Conservation (phyloP, 139 green algal genomes). For the Ulvella scutata region DNA sequence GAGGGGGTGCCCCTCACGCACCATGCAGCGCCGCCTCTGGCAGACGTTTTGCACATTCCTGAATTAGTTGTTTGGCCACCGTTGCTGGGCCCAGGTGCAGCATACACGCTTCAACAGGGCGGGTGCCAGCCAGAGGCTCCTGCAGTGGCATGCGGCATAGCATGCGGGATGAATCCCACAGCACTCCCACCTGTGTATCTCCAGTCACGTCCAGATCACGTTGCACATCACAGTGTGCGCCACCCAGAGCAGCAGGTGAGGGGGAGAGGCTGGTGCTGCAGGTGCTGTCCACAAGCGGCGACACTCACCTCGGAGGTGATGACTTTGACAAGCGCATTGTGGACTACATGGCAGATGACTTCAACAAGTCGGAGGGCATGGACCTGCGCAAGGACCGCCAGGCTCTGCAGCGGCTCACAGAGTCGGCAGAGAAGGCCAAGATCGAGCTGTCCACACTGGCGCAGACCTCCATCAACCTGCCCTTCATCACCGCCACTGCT, state of each 20-base stretch:
- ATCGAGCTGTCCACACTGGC: constrained; percentile 81
- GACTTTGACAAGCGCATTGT: constrained; percentile 46
- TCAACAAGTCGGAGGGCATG: constrained; percentile 79
- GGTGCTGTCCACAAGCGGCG: constrained; percentile 50
- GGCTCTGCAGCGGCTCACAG: constrained; percentile 79
- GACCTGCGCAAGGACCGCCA: constrained; percentile 93
- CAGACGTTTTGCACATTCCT: background rate
- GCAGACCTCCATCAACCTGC: constrained; percentile 85
- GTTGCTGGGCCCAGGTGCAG: background rate
- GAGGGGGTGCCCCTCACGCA: background rate
- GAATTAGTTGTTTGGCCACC: background rate
- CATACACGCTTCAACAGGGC: too few species aligned
- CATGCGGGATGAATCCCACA: too few species aligned
- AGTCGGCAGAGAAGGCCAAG: constrained; percentile 99
- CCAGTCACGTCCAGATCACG: too few species aligned
- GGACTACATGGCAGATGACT: constrained; percentile 65
- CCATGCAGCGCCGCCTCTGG: background rate
- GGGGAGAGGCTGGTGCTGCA: constrained; percentile 31
- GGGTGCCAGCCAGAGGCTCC: too few species aligned
- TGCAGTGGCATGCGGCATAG: too few species aligned
- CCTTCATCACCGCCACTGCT: constrained; percentile 98
- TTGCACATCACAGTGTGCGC: too few species aligned
- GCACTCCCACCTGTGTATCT: too few species aligned
- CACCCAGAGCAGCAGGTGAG: background rate
- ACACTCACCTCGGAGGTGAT: constrained; percentile 53